Evolutionary conservation across 495 filamentous ascomycete species (phyloP).

Genomic region (Penicillium salamii): DNA sequence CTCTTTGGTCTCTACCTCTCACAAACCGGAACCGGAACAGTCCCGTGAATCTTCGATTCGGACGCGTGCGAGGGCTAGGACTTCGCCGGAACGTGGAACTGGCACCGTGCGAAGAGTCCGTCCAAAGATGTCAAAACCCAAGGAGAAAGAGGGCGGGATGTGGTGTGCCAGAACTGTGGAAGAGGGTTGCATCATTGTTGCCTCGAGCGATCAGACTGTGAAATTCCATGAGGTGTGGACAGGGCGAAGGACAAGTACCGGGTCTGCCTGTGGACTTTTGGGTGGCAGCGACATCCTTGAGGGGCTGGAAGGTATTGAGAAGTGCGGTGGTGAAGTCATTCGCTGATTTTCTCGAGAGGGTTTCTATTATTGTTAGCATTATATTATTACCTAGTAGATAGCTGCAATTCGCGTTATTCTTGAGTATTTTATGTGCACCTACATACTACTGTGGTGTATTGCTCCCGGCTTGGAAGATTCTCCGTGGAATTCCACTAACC

Average conservation of each 20-base stretch:
- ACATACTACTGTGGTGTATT: too few relatives aligned
- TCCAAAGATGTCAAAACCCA: conserved; percentile 26
- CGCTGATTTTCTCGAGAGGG: conserved; percentile 18
- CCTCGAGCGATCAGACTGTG: conserved; percentile 88
- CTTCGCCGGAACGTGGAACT: not conserved
- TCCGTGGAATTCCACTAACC: conserved; percentile 1
- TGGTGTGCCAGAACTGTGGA: conserved; percentile 61
- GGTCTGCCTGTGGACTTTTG: conserved; percentile 62
- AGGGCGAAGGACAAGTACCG: conserved; percentile 54
- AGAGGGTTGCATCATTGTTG: conserved; percentile 92
- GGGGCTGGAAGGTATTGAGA: conserved; percentile 78
- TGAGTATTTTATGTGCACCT: not conserved
- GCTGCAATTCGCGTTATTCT: not conserved
- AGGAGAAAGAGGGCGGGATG: conserved; percentile 47
- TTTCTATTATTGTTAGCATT: conserved; percentile 2
- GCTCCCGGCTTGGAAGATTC: too few relatives aligned
- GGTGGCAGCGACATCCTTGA: conserved; percentile 90
- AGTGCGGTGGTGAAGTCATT: conserved; percentile 56
- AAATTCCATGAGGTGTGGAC: conserved; percentile 97
- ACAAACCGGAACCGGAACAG: conserved; percentile 11
- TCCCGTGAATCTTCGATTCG: conserved; percentile 1
- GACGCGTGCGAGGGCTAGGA: not conserved
- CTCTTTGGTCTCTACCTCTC: conserved; percentile 6
- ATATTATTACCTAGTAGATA: conserved; percentile 2
- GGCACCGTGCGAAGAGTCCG: not conserved